Evolutionary conservation across 2,329 filamentous ascomycete genomes (phyloP), one percentile per base, ranked within the genome.

Genomic region (Aspergillus calidoustus): DNA sequence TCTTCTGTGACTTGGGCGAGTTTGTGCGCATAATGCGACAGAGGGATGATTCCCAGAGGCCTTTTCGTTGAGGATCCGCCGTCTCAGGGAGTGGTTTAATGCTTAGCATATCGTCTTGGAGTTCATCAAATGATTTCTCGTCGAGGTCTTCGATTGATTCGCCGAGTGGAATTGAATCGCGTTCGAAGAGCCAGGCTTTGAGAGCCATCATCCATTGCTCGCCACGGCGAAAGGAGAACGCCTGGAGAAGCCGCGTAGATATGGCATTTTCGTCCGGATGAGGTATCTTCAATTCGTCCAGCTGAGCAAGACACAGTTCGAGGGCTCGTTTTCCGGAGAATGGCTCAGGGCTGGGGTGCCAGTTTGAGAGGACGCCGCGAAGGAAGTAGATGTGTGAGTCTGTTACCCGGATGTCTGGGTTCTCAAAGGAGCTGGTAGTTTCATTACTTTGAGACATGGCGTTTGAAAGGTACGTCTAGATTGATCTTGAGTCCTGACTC

Each of bases 201-300:
- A 62, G 23, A 2, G 59, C 62, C 62, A 64, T 64, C 62, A 64
- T 64, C 62, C 62, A 64, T 43, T 64, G 62, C 41, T 64, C 62
- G n/a, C 62, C 62, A 43, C 59, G 53, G 25, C n/a, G 30, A 49
- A 64, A 64, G 22, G n/a, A 13, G 30, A 55, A 64, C 6, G 44
- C 23, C n/a, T 31, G 5, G 25, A 64, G 41, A 2, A 64, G 59
- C 4, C 51, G 47, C 9, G 62, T 62, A 6, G 56, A 49, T 8
- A 52, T 28, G 25, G 62, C 53, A 3, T 56, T 22, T 22, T 15
- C 25, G 5, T 52, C n/a, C 3, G 59, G 62, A 19, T 59, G 56
- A 3, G 55, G 43, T 23, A 64, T 56, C 0, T 38, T 38, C 17
- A 59, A 30, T 1, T 38, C 41, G 47, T 59, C 52, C 13, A 64